Evolutionary conservation across 495 filamentous ascomycete genomes (phyloP).

Genomic region (Margaritispora aquatica): DNA sequence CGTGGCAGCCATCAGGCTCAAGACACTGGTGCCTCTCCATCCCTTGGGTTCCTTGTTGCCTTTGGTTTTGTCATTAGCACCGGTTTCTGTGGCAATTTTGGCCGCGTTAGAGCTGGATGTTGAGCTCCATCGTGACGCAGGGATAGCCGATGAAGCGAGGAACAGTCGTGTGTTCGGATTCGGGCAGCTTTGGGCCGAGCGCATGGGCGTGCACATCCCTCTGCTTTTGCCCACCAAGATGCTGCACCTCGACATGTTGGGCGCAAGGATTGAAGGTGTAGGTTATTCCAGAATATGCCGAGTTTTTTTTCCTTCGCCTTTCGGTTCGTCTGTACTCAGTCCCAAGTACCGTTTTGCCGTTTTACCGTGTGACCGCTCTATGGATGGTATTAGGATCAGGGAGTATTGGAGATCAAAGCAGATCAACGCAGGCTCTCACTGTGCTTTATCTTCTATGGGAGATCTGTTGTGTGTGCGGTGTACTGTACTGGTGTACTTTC

Average conservation of each 20-base stretch:
- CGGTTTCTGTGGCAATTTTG: too few relatives aligned
- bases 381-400: too few relatives aligned
- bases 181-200: constrained; percentile 11
- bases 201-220: constrained; percentile 3
- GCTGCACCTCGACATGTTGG: not conserved
- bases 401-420: not conserved
- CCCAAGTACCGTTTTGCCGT: too few relatives aligned
- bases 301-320: too few relatives aligned
- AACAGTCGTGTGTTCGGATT: too few relatives aligned
- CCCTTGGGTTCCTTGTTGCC: constrained; percentile 1
- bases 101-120: not conserved
- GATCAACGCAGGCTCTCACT: not conserved
- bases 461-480: not conserved
- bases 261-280: not conserved
- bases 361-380: too few relatives aligned
- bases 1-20: constrained; percentile 34
- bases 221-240: not conserved
- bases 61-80: too few relatives aligned
- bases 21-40: constrained; percentile 20
- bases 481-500: too few relatives aligned
- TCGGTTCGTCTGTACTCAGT: too few relatives aligned
- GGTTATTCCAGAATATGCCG: too few relatives aligned
- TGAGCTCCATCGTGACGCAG: constrained; percentile 6
- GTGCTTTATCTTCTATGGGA: too few relatives aligned
- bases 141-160: not conserved